Conservation (phyloP, 2,329 filamentous ascomycete genomes). For the Didymella pomorum region DNA sequence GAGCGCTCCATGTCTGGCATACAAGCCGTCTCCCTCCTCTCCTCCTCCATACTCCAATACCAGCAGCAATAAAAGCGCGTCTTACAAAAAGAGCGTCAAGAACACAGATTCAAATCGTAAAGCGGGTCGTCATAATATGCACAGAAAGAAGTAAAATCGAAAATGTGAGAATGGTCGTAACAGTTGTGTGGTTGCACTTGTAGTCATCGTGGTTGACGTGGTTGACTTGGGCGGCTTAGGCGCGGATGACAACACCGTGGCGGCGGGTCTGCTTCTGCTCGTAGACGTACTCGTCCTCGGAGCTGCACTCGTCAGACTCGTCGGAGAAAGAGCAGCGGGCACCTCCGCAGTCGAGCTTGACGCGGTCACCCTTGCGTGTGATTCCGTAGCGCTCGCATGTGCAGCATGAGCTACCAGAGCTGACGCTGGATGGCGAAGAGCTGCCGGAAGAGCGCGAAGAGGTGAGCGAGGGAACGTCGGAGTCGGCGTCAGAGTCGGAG, state of each 20-base stretch:
- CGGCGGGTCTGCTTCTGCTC: slow-evolving; percentile 58
- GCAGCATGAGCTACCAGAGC: slow-evolving; percentile 68
- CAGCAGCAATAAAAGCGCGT: slow-evolving; percentile 23
- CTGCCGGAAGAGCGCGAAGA: slow-evolving; percentile 70
- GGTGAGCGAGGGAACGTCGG: slow-evolving; percentile 75
- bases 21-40: slow-evolving; percentile 16
- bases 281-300: slow-evolving; percentile 68
- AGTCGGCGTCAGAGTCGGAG: slow-evolving; percentile 71
- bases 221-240: slow-evolving; percentile 37
- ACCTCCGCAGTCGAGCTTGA: slow-evolving; percentile 96
- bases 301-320: slow-evolving; percentile 74
- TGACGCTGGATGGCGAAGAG: slow-evolving; percentile 71
- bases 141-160: slow-evolving; percentile 35
- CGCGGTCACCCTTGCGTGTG: slow-evolving; percentile 88
- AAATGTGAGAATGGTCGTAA: slow-evolving; percentile 25
- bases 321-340: slow-evolving; percentile 84
- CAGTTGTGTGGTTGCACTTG: slow-evolving; percentile 12
- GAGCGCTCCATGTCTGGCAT: slow-evolving; percentile 11
- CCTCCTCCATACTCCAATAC: slow-evolving; percentile 19
- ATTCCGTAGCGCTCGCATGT: slow-evolving; percentile 97
- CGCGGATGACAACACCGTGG: slow-evolving; percentile 56
- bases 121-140: slow-evolving; percentile 36
- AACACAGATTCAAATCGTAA: slow-evolving; percentile 29
- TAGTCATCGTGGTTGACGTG: not conserved
- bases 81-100: slow-evolving; percentile 20